Percentiles rank a stretch among this genome's conserved stretches.
Conservation (phyloP, 2,329 filamentous ascomycete species). For the Sporothrix schenckii region DNA sequence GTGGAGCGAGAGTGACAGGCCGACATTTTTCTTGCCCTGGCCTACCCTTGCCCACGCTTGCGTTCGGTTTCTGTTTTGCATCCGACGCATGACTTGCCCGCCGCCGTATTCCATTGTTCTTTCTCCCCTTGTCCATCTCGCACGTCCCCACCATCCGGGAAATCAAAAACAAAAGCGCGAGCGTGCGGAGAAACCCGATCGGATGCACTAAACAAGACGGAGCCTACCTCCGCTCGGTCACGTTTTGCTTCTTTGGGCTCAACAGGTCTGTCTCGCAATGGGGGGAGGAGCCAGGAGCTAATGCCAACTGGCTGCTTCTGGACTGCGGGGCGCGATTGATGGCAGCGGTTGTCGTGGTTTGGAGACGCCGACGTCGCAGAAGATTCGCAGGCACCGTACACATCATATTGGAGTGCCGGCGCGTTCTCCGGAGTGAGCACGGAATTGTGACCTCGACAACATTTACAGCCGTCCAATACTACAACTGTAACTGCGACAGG, state of each 20-base stretch:
- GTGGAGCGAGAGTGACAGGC: neutral
- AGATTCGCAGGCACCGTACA: too few species aligned
- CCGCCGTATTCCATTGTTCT: neutral
- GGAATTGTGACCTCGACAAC: too few species aligned
- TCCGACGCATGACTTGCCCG: neutral
- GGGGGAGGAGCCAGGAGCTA: too few species aligned
- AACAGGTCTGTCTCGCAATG: constrained; percentile 1
- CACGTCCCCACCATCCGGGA: neutral
- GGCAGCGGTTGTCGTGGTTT: too few species aligned
- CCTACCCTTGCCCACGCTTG: too few species aligned
- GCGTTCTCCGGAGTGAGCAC: too few species aligned
- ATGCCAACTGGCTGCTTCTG: too few species aligned
- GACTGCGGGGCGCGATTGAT: too few species aligned
- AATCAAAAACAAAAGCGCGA: neutral
- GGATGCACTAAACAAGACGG: constrained; percentile 9
- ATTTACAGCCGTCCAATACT: too few species aligned
- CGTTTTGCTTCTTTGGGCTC: neutral
- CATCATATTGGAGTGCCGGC: too few species aligned
- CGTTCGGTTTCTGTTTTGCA: neutral
- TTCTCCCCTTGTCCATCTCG: neutral
- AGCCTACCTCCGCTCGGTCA: constrained; percentile 1
- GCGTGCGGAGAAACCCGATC: neutral
- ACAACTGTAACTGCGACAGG: neutral
- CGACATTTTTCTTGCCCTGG: neutral
- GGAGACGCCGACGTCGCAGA: too few species aligned